Percentiles rank a stretch among this genome's conserved stretches.
Conservation (phyloP, 495 filamentous ascomycete species). For the Penicillium argentinense region DNA sequence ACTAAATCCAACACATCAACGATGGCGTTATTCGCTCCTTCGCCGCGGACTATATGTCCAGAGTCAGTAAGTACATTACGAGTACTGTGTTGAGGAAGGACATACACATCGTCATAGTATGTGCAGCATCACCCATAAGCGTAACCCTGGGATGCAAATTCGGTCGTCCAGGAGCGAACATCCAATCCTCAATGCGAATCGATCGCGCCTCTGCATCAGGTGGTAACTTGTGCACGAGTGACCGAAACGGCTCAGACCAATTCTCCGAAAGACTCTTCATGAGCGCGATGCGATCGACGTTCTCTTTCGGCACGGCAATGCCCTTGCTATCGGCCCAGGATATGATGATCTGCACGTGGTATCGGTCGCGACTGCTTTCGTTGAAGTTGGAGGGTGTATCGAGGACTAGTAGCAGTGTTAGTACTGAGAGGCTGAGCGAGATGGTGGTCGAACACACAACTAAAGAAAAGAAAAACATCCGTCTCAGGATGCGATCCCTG, state of each 20-base stretch:
- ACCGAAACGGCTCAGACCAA: slow-evolving; percentile 58
- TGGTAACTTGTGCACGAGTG: slow-evolving; percentile 45
- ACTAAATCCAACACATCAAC: slow-evolving; percentile 48
- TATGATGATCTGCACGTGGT: slow-evolving; percentile 50
- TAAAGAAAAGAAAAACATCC: slow-evolving; percentile 57
- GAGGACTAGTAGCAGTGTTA: slow-evolving; percentile 27
- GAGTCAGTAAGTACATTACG: background rate
- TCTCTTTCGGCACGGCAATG: slow-evolving; percentile 41
- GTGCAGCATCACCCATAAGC: slow-evolving; percentile 52
- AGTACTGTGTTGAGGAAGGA: background rate
- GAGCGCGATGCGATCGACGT: slow-evolving; percentile 42
- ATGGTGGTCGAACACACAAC: slow-evolving; percentile 37
- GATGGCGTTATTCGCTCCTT: slow-evolving; percentile 61
- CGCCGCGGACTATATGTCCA: slow-evolving; percentile 48
- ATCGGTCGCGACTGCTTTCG: slow-evolving; percentile 34
- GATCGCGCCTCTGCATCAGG: slow-evolving; percentile 46
- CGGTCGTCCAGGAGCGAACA: slow-evolving; percentile 23
- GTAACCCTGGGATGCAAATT: slow-evolving; percentile 42
- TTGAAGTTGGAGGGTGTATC: slow-evolving; percentile 48
- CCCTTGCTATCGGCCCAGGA: slow-evolving; percentile 50
- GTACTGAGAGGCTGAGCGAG: too few relatives aligned
- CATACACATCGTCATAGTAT: slow-evolving; percentile 60
- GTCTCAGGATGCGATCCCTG: slow-evolving; percentile 59
- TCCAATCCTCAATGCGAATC: slow-evolving; percentile 59
- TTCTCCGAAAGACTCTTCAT: slow-evolving; percentile 52